These are phyloP conservation scores for Ceratobasidium theobromae DNA, from an alignment of 1,284 basidiomycete species.

Conservation along the genomic window DNA sequence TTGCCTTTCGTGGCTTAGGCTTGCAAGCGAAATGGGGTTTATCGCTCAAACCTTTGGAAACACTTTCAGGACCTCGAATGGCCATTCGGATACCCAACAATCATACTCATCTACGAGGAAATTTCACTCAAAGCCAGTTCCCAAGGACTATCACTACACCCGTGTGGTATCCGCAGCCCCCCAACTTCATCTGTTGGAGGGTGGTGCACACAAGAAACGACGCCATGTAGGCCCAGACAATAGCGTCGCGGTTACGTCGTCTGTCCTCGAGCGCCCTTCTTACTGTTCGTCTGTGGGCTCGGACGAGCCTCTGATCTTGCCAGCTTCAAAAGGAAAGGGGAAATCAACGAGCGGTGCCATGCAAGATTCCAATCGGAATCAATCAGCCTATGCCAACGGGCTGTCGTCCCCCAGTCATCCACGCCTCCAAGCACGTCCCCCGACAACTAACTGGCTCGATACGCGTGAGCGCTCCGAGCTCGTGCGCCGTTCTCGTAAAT, in stretches of 20 bases:
- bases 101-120: not conserved
- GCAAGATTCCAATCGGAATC: not conserved
- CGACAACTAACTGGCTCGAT: constrained; percentile 15
- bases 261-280: not conserved
- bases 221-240: constrained; percentile 11
- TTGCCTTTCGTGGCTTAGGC: constrained; percentile 1
- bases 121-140: constrained; percentile 5
- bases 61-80: constrained; percentile 9
- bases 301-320: constrained; percentile 15
- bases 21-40: constrained; percentile 12
- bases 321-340: not conserved
- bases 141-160: not conserved
- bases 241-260: not conserved
- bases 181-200: not conserved
- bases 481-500: constrained; percentile 15
- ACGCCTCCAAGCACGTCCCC: constrained; percentile 16
- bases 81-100: not conserved
- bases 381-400: constrained; percentile 2
- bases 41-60: constrained; percentile 22
- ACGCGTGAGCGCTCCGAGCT: constrained; percentile 13
- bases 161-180: not conserved
- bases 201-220: constrained; percentile 9
- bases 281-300: constrained; percentile 19
- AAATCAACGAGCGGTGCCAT: not conserved
- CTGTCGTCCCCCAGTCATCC: not conserved